These are phyloP conservation scores for Ramicandelaber brevisporus DNA, from an alignment of 192 early-diverging fungal species.

Conservation along the genomic window DNA sequence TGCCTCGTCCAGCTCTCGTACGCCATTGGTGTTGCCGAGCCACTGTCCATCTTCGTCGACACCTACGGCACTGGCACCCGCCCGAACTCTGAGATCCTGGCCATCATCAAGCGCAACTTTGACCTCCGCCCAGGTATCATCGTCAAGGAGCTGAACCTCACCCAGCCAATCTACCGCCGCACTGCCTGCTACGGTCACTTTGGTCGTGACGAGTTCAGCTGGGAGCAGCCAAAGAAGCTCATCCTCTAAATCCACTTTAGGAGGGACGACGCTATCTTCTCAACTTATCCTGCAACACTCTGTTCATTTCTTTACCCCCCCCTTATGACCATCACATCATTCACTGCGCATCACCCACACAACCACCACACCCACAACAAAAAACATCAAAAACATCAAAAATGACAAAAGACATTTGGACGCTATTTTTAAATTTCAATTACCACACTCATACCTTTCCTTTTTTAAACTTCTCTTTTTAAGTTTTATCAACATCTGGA, in stretches of 20 bases:
- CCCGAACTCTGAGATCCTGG: conserved; percentile 70
- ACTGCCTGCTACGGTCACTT: conserved; percentile 94
- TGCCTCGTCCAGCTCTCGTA: conserved; percentile 89
- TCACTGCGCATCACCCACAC: too few relatives aligned
- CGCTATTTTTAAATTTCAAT: too few relatives aligned
- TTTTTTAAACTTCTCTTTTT: too few relatives aligned
- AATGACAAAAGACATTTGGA: too few relatives aligned
- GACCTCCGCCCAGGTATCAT: conserved; percentile 96
- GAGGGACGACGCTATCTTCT: too few relatives aligned
- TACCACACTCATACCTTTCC: too few relatives aligned
- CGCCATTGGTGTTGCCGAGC: conserved; percentile 95
- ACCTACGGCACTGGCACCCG: conserved; percentile 87
- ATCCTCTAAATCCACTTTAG: conserved; percentile 32
- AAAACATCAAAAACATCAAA: too few relatives aligned
- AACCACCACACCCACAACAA: too few relatives aligned
- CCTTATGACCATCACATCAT: too few relatives aligned
- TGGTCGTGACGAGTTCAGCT: conserved; percentile 76
- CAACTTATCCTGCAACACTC: too few relatives aligned
- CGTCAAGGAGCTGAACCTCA: conserved; percentile 93
- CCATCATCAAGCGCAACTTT: conserved; percentile 94
- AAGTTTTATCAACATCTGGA: too few relatives aligned
- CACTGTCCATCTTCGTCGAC: conserved; percentile 86
- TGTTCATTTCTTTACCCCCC: too few relatives aligned
- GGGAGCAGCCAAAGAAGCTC: conserved; percentile 76
- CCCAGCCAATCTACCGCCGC: conserved; percentile 91